These are phyloP conservation scores for Chloropicon primus DNA, from an alignment of 139 green algal genomes.

Conservation along the genomic window DNA sequence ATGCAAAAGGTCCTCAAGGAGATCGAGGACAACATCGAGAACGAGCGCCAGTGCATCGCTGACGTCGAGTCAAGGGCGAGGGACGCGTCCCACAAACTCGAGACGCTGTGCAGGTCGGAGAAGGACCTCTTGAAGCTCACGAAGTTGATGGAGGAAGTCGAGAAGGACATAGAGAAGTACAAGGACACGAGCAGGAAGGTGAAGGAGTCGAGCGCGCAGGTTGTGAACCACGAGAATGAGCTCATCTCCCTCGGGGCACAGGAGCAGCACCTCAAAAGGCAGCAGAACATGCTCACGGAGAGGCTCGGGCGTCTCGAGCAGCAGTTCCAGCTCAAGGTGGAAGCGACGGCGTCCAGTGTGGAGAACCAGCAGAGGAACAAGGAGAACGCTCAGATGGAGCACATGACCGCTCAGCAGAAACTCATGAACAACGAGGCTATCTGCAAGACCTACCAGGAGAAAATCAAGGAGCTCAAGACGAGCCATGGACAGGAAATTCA, in stretches of 20 bases:
- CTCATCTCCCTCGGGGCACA: conserved; percentile 28
- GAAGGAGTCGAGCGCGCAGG: conserved; percentile 11
- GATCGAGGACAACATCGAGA: conserved; percentile 24
- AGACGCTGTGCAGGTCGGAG: conserved; percentile 9
- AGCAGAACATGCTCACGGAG: conserved; percentile 46
- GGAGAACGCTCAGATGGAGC: conserved; percentile 60
- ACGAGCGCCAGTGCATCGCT: conserved; percentile 17
- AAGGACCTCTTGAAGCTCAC: conserved; percentile 5
- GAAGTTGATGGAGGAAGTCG: conserved; percentile 6
- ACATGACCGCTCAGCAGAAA: conserved; percentile 41
- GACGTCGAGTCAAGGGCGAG: conserved; percentile 24
- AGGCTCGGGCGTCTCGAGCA: conserved; percentile 43
- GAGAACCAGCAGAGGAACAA: conserved; percentile 57
- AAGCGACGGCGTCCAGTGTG: conserved; percentile 49
- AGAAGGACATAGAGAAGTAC: conserved; percentile 8
- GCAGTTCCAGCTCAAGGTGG: conserved; percentile 46
- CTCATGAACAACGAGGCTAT: conserved; percentile 51
- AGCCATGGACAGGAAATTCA: conserved; percentile 24
- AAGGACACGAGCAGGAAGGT: conserved; percentile 1
- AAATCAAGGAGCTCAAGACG: conserved; percentile 20
- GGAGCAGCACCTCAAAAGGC: conserved; percentile 36
- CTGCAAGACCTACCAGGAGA: conserved; percentile 24
- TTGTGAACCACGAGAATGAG: conserved; percentile 19
- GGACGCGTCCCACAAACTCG: conserved; percentile 27
- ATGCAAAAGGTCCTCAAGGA: conserved; percentile 16